Percentiles rank a stretch among this genome's conserved stretches.
Evolutionary conservation across 2,329 filamentous ascomycete species (phyloP).

Genomic region (Hymenoscyphus albidus): DNA sequence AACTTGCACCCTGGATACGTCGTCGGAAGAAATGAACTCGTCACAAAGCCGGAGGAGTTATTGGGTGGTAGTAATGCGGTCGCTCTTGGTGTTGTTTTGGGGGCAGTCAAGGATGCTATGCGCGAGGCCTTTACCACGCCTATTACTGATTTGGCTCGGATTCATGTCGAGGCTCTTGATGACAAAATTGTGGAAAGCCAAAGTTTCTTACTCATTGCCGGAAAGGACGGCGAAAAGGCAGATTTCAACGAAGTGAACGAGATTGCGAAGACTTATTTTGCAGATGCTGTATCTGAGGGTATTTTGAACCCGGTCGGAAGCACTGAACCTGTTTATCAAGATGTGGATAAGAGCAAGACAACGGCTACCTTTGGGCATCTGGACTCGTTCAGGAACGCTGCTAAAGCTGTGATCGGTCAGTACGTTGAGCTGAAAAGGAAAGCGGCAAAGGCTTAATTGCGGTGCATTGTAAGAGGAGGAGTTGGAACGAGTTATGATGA

Average conservation of each 20-base stretch:
- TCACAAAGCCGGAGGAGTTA: constrained; percentile 2
- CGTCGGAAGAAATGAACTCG: constrained; percentile 16
- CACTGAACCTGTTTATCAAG: neutral
- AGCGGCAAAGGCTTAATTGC: neutral
- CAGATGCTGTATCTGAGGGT: constrained; percentile 1
- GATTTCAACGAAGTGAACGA: constrained; percentile 6
- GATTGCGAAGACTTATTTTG: constrained; percentile 12
- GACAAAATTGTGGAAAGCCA: constrained; percentile 5
- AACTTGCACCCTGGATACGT: constrained; percentile 20
- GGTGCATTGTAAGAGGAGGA: too few species aligned
- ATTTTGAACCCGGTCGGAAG: constrained; percentile 8
- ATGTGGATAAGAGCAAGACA: neutral
- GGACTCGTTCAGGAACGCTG: constrained; percentile 3
- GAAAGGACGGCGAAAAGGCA: constrained; percentile 1
- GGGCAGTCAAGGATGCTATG: neutral
- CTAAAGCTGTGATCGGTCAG: constrained; percentile 5
- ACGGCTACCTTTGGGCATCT: constrained; percentile 2
- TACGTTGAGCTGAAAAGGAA: constrained; percentile 14
- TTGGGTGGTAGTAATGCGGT: constrained; percentile 7
- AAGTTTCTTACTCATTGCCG: constrained; percentile 4
- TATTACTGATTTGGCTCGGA: constrained; percentile 11
- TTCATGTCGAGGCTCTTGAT: constrained; percentile 18
- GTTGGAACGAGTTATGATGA: too few species aligned
- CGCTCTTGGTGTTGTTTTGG: constrained; percentile 3
- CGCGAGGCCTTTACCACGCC: constrained; percentile 4